Conservation (phyloP, 192 early-diverging fungal genomes). For the Coemansia sp. region DNA sequence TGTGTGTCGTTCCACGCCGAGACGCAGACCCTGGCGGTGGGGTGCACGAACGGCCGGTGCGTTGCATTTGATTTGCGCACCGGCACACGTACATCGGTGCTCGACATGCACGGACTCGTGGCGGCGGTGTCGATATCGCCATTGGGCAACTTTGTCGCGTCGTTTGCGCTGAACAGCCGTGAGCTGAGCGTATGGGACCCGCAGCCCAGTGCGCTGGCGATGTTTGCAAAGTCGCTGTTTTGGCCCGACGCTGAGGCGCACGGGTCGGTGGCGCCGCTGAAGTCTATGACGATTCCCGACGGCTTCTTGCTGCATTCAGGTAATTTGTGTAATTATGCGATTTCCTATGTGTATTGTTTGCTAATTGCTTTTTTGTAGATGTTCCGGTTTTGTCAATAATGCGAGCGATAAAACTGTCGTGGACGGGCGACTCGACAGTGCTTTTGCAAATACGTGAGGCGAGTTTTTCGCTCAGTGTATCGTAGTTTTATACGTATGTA, state of each 20-base stretch:
- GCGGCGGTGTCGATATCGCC: conserved; percentile 51
- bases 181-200: conserved; percentile 51
- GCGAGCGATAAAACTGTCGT: conserved; percentile 27
- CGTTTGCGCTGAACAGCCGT: conserved; percentile 45
- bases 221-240: conserved; percentile 50
- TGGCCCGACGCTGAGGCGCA: conserved; percentile 21
- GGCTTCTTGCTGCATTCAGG: conserved; percentile 34
- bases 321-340: background rate
- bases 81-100: conserved; percentile 39
- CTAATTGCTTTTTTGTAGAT: background rate
- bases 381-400: conserved; percentile 5
- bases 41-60: conserved; percentile 37
- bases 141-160: conserved; percentile 42
- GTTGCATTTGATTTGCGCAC: conserved; percentile 50
- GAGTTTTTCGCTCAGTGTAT: conserved; percentile 45
- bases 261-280: conserved; percentile 36
- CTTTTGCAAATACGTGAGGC: conserved; percentile 43
- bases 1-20: conserved; percentile 46
- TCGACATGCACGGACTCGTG: conserved; percentile 27
- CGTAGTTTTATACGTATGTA: background rate
- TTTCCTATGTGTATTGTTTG: no score
- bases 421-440: conserved; percentile 46
- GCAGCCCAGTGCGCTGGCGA: conserved; percentile 46
- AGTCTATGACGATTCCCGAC: conserved; percentile 44
- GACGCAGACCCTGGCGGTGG: conserved; percentile 44